Base-by-base conservation (phyloP, 1,284 basidiomycete species). In the Cryptococcus sp. region DNA sequence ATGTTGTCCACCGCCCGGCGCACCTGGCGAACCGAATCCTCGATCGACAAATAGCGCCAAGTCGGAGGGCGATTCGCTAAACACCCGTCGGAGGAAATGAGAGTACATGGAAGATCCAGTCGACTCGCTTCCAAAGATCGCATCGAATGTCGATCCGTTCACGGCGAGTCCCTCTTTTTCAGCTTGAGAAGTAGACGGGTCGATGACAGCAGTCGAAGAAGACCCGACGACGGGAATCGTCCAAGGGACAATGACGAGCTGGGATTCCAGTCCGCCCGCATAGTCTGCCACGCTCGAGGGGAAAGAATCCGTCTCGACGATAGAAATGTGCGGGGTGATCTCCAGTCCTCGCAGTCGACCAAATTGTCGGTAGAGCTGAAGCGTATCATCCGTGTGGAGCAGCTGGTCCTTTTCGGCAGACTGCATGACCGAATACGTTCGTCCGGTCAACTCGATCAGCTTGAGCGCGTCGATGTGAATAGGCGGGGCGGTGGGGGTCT, bases 191-290 rank as follows among this genome's bases (percentile, higher is more conserved):
- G 50, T 41, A 3, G 57, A 40, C n/a, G 59, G 48, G 72, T 75
- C 63, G 46, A 73, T 74, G 60, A 16, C 75, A 57, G 42, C 77
- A 76, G 68, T 86, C 9, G 28, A n/a, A 84, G 36, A 88, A 23
- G 52, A 45, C 19, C 54, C 50, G 19, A 52, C 47, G 43, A 53
- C 48, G 42, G 70, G 65, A 28, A 76, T 59, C 56, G 79, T 76
- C 91, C 91, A 95, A 0, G 91, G 89, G 2, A 95, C 57, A 42
- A 94, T 76, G 45, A 93, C 77, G 72, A 95, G 77, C 57, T 94
- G 82, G 2, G 86, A 80, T 2, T 73, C 74, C 4, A 77, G 72
- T 31, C 82, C 78, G 16, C 71, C 66, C 1, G 80, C 85, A 56
- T 87, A 83, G 11, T 79, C 75, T 0, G 80, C 74, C n/a, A 94